These are phyloP conservation scores for Pestalotiopsis sp. DNA, from an alignment of 2,329 filamentous ascomycete species.

Conservation along the genomic window DNA sequence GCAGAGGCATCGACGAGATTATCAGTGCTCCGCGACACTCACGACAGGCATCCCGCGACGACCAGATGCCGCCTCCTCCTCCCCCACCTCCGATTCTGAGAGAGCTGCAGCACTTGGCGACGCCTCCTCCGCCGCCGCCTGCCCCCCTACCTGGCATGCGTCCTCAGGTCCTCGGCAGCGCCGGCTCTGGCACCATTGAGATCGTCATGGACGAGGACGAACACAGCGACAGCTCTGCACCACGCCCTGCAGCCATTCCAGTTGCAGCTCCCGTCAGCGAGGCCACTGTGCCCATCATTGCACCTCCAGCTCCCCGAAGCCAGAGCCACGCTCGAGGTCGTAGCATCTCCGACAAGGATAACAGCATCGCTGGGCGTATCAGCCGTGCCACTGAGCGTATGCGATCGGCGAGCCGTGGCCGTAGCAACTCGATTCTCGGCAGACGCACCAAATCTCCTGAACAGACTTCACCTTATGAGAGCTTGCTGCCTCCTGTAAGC, in stretches of 20 bases:
- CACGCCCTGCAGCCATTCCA: slow-evolving; percentile 17
- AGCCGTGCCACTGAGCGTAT: slow-evolving; percentile 60
- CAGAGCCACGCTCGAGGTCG: slow-evolving; percentile 56
- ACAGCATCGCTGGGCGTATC: slow-evolving; percentile 53
- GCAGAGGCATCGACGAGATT: slow-evolving; percentile 50
- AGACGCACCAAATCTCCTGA: slow-evolving; percentile 39
- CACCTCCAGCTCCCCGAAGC: slow-evolving; percentile 41
- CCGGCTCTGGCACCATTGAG: slow-evolving; percentile 59
- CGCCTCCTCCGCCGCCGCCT: slow-evolving; percentile 62
- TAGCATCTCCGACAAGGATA: slow-evolving; percentile 51
- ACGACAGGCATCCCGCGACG: slow-evolving; percentile 50
- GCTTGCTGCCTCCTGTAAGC: slow-evolving; percentile 30
- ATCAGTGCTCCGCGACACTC: slow-evolving; percentile 32
- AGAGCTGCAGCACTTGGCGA: slow-evolving; percentile 63
- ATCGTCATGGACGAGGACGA: slow-evolving; percentile 66
- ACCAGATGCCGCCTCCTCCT: slow-evolving; percentile 50
- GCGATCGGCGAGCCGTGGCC: slow-evolving; percentile 58
- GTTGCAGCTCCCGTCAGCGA: slow-evolving; percentile 39
- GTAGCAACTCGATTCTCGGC: slow-evolving; percentile 41
- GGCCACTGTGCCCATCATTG: slow-evolving; percentile 43
- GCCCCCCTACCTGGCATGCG: slow-evolving; percentile 51
- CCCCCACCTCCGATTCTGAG: slow-evolving; percentile 57
- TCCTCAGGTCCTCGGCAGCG: slow-evolving; percentile 38
- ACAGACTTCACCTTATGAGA: slow-evolving; percentile 37
- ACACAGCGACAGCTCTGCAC: slow-evolving; percentile 16